Evolutionary conservation across 257 asterid species (phyloP).

Genomic region (Ajuga chamaepitys): DNA sequence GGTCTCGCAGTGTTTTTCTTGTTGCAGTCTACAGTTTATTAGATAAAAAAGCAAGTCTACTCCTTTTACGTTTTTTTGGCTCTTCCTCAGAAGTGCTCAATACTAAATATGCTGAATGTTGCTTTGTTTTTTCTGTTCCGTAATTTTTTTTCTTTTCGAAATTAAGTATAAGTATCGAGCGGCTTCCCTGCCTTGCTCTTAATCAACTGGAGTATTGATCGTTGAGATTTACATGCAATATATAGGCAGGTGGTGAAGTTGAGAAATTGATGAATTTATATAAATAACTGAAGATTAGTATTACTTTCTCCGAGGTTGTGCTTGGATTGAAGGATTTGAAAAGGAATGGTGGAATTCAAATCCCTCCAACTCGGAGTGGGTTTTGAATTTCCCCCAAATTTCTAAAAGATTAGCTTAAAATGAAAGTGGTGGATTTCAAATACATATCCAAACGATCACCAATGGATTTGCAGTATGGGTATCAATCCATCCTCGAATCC

Average conservation of each 20-base stretch:
- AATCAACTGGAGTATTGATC: neutral
- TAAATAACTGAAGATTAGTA: neutral
- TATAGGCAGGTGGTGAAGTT: neutral
- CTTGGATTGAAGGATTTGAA: too few species aligned
- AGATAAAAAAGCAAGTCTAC: neutral
- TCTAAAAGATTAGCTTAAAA: too few species aligned
- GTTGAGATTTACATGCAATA: neutral
- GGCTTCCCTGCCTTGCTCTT: neutral
- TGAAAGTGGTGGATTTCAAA: neutral
- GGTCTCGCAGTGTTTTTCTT: neutral
- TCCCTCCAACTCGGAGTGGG: too few species aligned
- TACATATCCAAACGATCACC: too few species aligned
- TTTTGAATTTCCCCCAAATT: too few species aligned
- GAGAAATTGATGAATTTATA: neutral
- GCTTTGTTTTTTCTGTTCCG: neutral
- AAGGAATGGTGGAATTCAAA: too few species aligned
- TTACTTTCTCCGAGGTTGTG: neutral
- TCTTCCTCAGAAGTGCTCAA: conserved; percentile 1
- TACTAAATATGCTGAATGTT: conserved; percentile 8
- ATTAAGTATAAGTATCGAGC: neutral
- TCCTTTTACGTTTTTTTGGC: neutral
- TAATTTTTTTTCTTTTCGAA: neutral
- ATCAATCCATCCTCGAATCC: too few species aligned
- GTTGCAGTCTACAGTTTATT: conserved; percentile 1
- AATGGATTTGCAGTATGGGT: too few species aligned